Conservation (phyloP, 352 stramenopile species). For the Phytophthora hybrid region DNA sequence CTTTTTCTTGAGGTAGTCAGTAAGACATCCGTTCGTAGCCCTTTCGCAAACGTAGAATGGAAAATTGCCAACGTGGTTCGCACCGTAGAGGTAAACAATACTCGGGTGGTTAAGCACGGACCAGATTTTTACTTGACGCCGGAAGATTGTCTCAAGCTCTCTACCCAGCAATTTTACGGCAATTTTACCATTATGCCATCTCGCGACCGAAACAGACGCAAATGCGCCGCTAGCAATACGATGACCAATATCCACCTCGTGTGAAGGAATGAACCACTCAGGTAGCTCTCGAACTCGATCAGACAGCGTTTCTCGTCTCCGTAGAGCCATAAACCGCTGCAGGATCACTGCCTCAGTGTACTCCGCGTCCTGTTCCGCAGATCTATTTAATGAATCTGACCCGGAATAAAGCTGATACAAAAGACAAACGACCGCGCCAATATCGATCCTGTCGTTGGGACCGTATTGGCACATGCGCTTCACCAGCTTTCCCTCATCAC, state of each 20-base stretch:
- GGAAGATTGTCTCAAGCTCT: not conserved
- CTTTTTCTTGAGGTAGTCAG: not conserved
- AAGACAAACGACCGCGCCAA: not conserved
- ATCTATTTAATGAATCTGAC: too few relatives aligned
- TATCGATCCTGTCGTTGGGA: not conserved
- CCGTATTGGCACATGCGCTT: constrained; percentile 15
- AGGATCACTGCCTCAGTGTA: not conserved
- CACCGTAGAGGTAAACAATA: not conserved
- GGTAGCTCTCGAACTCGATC: not conserved
- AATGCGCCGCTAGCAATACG: not conserved
- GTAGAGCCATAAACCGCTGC: not conserved
- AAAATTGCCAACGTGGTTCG: not conserved
- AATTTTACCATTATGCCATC: not conserved
- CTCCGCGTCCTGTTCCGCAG: not conserved
- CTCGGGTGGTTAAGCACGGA: not conserved
- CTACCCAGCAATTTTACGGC: not conserved
- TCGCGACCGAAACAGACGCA: not conserved
- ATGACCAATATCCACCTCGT: not conserved
- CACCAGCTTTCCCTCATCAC: not conserved
- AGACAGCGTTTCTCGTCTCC: not conserved
- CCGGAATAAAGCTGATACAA: constrained; percentile 1
- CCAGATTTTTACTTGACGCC: not conserved
- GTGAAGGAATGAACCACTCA: constrained; percentile 1
- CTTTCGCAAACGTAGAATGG: not conserved
- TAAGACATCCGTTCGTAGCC: not conserved